Evolutionary conservation across 768 basidiomycete species (phyloP).

Genomic region (Tubosaeta brunneosetosa): DNA sequence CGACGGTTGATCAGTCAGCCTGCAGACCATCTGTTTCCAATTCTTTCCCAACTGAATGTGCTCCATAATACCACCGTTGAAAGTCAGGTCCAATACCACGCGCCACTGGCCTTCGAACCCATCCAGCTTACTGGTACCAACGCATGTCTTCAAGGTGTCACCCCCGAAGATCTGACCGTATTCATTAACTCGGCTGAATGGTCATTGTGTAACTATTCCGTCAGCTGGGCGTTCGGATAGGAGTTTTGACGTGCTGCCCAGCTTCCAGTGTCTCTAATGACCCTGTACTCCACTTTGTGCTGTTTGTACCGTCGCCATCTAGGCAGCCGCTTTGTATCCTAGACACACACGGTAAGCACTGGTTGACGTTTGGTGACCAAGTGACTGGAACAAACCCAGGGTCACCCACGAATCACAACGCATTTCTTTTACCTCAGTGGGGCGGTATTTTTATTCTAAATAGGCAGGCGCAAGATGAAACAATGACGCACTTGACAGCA

Average conservation of each 20-base stretch:
- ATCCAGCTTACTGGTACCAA: conserved; percentile 29
- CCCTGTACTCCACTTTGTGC: conserved; percentile 87
- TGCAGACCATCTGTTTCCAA: conserved; percentile 66
- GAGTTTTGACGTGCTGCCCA: conserved; percentile 28
- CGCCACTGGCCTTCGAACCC: conserved; percentile 81
- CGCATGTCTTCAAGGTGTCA: conserved; percentile 50
- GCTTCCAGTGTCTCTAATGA: conserved; percentile 92
- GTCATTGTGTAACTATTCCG: conserved; percentile 67
- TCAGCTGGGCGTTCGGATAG: neutral
- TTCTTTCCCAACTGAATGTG: conserved; percentile 51
- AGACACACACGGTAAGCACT: conserved; percentile 43
- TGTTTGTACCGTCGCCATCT: conserved; percentile 76
- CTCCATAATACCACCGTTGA: conserved; percentile 92
- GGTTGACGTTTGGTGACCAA: conserved; percentile 3
- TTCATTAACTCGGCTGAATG: conserved; percentile 97
- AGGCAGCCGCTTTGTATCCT: conserved; percentile 69
- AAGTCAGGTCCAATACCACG: conserved; percentile 90
- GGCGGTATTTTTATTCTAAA: conserved; percentile 84
- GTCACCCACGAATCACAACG: conserved; percentile 43
- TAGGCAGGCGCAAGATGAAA: conserved; percentile 33
- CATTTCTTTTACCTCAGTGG: conserved; percentile 93
- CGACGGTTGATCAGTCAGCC: conserved; percentile 12
- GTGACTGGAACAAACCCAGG: conserved; percentile 35
- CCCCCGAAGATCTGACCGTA: conserved; percentile 79
- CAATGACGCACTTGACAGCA: conserved; percentile 30